phyloP scores from a whole-genome alignment of 768 basidiomycete species.

The Pleurotus eryngii region DNA sequence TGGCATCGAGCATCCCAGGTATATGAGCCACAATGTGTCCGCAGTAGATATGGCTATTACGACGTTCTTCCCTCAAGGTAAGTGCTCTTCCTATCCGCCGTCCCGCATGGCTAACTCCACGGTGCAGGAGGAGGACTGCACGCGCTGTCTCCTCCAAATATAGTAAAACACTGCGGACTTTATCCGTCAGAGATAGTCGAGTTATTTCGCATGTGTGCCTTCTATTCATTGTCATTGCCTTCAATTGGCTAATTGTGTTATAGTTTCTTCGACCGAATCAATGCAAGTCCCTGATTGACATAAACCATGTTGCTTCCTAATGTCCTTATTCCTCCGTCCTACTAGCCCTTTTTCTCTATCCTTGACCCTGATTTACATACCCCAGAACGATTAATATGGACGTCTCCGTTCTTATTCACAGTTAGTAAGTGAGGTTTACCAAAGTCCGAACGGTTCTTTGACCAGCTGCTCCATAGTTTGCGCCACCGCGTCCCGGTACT shows the following conservation, averaged over 20 bases:
- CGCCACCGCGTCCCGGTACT: constrained; percentile 66
- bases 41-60: constrained; percentile 34
- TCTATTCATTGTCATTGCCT: not conserved
- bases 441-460: not conserved
- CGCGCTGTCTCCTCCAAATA: constrained; percentile 34
- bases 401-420: constrained; percentile 57
- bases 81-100: constrained; percentile 8
- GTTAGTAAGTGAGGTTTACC: constrained; percentile 41
- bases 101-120: constrained; percentile 7
- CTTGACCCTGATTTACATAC: constrained; percentile 56
- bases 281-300: constrained; percentile 31
- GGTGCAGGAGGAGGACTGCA: constrained; percentile 13
- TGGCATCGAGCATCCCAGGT: constrained; percentile 9
- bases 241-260: not conserved
- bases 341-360: constrained; percentile 54
- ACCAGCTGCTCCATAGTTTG: constrained; percentile 42
- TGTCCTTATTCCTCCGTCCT: constrained; percentile 1
- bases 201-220: constrained; percentile 49
- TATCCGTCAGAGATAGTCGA: constrained; percentile 49
- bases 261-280: constrained; percentile 53
- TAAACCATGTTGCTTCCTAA: constrained; percentile 20
- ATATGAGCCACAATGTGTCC: constrained; percentile 23
- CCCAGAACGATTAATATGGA: constrained; percentile 48
- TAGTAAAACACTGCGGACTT: constrained; percentile 44
- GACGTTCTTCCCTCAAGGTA: constrained; percentile 33